phyloP scores from a whole-genome alignment of 2,329 filamentous ascomycete genomes.

The Claviceps fusiformis region DNA sequence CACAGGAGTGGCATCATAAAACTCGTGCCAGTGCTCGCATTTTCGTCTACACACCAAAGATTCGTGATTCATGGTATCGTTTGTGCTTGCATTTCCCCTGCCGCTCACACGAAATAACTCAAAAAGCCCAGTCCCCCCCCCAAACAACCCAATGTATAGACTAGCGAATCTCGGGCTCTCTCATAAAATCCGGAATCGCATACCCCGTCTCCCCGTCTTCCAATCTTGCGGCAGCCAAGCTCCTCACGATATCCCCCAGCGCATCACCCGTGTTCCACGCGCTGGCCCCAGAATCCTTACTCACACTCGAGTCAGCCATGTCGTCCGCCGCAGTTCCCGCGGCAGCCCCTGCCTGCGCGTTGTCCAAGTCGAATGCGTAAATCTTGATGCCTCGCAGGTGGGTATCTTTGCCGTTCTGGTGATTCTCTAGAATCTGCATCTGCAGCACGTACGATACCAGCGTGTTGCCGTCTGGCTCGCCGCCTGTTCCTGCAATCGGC shows the following conservation, averaged over 20 bases:
- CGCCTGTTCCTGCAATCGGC: conserved; percentile 40
- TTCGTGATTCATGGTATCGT: too few relatives aligned
- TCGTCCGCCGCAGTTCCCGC: conserved; percentile 17
- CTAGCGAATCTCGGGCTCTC: conserved; percentile 27
- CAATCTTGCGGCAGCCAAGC: conserved; percentile 15
- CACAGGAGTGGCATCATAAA: too few relatives aligned
- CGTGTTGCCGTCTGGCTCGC: conserved; percentile 53
- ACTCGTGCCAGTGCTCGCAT: too few relatives aligned
- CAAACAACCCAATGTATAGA: background rate
- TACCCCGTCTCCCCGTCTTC: conserved; percentile 23
- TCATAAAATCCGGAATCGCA: conserved; percentile 27
- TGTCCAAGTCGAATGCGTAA: conserved; percentile 46
- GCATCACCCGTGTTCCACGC: conserved; percentile 7
- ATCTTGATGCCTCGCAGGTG: conserved; percentile 89
- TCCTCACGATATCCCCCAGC: conserved; percentile 16
- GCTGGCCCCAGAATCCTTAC: conserved; percentile 6
- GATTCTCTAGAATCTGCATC: conserved; percentile 84
- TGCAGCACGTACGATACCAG: conserved; percentile 83
- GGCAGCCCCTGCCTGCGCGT: conserved; percentile 22
- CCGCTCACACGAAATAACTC: too few relatives aligned
- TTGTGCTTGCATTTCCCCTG: too few relatives aligned
- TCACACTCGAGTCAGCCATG: conserved; percentile 10
- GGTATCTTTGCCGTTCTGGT: conserved; percentile 99
- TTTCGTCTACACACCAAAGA: too few relatives aligned
- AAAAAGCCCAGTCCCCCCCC: too few relatives aligned